Conservation (phyloP, 768 basidiomycete genomes). For the Pleurotus citrinopileatus region DNA sequence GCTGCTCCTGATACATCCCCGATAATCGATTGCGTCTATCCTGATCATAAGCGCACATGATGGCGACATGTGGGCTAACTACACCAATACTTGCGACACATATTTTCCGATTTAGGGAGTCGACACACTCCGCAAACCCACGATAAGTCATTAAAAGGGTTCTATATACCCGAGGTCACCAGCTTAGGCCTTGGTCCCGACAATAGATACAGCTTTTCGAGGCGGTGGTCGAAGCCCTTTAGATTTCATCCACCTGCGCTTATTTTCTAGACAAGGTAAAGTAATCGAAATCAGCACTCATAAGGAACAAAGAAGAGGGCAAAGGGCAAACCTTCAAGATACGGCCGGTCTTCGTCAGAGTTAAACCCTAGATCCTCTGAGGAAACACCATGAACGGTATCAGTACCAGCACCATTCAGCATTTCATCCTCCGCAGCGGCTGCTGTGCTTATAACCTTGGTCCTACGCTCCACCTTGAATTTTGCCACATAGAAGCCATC, state of each 20-base stretch:
- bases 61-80: neutral
- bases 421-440: constrained; percentile 25
- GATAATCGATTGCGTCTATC: constrained; percentile 3
- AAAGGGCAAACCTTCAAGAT: constrained; percentile 70
- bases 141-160: constrained; percentile 4
- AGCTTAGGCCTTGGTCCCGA: constrained; percentile 20
- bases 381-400: constrained; percentile 13
- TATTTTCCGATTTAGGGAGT: neutral
- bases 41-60: neutral
- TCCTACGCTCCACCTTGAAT: constrained; percentile 87
- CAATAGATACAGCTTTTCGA: constrained; percentile 32
- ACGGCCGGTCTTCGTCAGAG: constrained; percentile 70
- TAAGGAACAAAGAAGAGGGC: constrained; percentile 4
- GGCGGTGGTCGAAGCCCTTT: constrained; percentile 69
- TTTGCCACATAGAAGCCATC: constrained; percentile 99
- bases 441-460: constrained; percentile 41
- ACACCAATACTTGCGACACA: neutral
- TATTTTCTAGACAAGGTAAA: constrained; percentile 20
- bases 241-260: constrained; percentile 72
- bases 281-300: neutral
- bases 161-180: constrained; percentile 21
- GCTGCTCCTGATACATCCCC: constrained; percentile 1
- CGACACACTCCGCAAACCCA: neutral
- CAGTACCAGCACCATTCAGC: constrained; percentile 19
- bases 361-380: constrained; percentile 60